A percentile compares a stretch with the other conserved stretches of the same genome.
phyloP scores from a whole-genome alignment of 805 yeast genomes.

The Torulaspora gathmanii region DNA sequence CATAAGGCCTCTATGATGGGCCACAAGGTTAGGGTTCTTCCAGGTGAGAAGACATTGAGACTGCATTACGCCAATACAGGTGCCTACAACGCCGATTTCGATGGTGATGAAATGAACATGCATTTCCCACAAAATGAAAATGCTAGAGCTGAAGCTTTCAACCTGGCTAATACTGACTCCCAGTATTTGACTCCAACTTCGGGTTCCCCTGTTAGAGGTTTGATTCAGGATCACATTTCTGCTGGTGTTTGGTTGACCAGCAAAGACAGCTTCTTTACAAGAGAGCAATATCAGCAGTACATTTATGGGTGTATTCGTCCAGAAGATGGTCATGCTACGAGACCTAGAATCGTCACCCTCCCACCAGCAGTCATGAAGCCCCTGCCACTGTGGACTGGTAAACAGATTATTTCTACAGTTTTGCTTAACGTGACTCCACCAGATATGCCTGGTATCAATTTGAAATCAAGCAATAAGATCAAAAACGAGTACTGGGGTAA shows the following conservation, averaged over 20 bases:
- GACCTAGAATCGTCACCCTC: slow-evolving; percentile 61
- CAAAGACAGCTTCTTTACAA: slow-evolving; percentile 84
- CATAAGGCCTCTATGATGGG: slow-evolving; percentile 99
- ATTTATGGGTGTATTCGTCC: slow-evolving; percentile 93
- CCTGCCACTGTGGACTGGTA: slow-evolving; percentile 93
- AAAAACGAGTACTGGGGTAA: slow-evolving; percentile 94
- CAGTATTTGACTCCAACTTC: slow-evolving; percentile 98
- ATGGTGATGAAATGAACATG: slow-evolving; percentile 99
- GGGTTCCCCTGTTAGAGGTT: slow-evolving; percentile 96
- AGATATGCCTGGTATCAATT: slow-evolving; percentile 85
- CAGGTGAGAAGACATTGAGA: slow-evolving; percentile 94
- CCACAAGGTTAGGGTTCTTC: slow-evolving; percentile 92
- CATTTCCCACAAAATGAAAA: slow-evolving; percentile 98
- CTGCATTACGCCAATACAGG: slow-evolving; percentile 98
- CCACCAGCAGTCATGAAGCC: slow-evolving; percentile 92
- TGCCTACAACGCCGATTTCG: slow-evolving; percentile 98
- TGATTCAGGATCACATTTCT: slow-evolving; percentile 97
- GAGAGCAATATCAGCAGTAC: slow-evolving; percentile 90
- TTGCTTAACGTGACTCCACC: slow-evolving; percentile 82
- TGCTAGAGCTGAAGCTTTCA: slow-evolving; percentile 92
- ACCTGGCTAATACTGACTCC: slow-evolving; percentile 93
- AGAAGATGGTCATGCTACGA: slow-evolving; percentile 92
- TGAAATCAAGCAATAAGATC: slow-evolving; percentile 78
- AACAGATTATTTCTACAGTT: slow-evolving; percentile 91
- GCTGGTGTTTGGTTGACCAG: slow-evolving; percentile 98